These are phyloP conservation scores for Xylaria longipes DNA, from an alignment of 495 filamentous ascomycete genomes.

Conservation along the genomic window DNA sequence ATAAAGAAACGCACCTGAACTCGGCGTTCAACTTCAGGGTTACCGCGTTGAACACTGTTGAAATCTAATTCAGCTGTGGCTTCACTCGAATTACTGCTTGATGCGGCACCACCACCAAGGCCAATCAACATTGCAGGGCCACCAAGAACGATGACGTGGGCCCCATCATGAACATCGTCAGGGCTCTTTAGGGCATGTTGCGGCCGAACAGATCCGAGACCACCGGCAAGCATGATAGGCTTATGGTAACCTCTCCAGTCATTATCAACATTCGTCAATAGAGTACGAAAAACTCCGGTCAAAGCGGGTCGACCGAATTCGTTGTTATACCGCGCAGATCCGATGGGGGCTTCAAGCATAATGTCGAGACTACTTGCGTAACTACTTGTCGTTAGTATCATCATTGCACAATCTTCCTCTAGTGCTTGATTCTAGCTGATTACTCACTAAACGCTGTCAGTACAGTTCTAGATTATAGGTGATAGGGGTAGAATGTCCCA, in stretches of 20 bases:
- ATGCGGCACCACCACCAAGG: conserved; percentile 92
- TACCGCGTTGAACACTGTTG: conserved; percentile 92
- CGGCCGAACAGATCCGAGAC: conserved; percentile 93
- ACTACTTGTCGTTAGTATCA: conserved; percentile 23
- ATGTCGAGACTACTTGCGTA: conserved; percentile 93
- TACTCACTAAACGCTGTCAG: conserved; percentile 20
- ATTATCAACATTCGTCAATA: conserved; percentile 70
- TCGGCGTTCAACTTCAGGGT: conserved; percentile 92
- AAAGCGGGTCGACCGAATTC: conserved; percentile 96
- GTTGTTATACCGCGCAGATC: conserved; percentile 94
- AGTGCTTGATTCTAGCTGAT: background rate
- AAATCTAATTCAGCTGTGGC: conserved; percentile 91
- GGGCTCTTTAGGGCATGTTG: conserved; percentile 87
- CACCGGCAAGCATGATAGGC: conserved; percentile 98
- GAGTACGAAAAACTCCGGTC: conserved; percentile 86
- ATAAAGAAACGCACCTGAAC: conserved; percentile 69
- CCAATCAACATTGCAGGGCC: conserved; percentile 98
- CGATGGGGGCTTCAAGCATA: conserved; percentile 96
- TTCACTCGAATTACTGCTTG: conserved; percentile 87
- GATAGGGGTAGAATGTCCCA: background rate
- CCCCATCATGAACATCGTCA: conserved; percentile 76
- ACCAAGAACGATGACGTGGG: conserved; percentile 88
- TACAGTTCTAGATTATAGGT: background rate
- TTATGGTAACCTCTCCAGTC: conserved; percentile 95
- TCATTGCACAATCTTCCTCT: background rate